Percentiles rank a stretch among this genome's conserved stretches.
phyloP scores from a whole-genome alignment of 495 filamentous ascomycete species.

The Penicillium pancosmium region DNA sequence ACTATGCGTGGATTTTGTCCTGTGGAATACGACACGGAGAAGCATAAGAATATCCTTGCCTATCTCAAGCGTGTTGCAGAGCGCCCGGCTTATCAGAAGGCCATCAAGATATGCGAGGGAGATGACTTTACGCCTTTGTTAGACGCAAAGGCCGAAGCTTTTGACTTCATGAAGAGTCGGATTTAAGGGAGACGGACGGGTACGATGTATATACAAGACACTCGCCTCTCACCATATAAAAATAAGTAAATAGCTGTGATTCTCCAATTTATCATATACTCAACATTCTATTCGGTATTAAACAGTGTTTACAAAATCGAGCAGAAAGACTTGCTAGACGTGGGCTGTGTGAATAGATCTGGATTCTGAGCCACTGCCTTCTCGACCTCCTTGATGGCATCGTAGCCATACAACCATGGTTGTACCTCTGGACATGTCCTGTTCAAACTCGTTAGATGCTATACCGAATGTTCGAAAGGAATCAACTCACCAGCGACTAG shows the following conservation, averaged over 20 bases:
- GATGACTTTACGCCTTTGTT: constrained; percentile 36
- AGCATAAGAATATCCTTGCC: constrained; percentile 28
- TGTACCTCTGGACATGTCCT: constrained; percentile 63
- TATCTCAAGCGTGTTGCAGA: constrained; percentile 31
- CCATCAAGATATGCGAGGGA: constrained; percentile 33
- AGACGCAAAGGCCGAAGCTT: constrained; percentile 17
- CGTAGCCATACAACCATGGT: constrained; percentile 64
- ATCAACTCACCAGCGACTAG: constrained; percentile 52
- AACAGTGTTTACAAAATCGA: constrained; percentile 9
- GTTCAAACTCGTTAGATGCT: neutral
- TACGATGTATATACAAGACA: neutral
- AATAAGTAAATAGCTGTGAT: neutral
- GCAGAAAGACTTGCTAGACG: constrained; percentile 5
- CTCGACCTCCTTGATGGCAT: constrained; percentile 60
- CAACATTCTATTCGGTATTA: neutral
- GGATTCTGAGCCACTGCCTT: constrained; percentile 45
- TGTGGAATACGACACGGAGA: constrained; percentile 34
- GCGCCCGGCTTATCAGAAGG: constrained; percentile 31
- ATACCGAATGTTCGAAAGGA: neutral
- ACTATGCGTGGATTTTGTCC: constrained; percentile 54
- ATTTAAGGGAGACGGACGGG: neutral
- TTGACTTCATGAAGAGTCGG: constrained; percentile 11
- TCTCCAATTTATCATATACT: neutral
- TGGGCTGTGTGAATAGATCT: constrained; percentile 22
- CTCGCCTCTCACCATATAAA: neutral